These are phyloP conservation scores for Fusarium compactum DNA, from an alignment of 2,329 filamentous ascomycete species.

Conservation along the genomic window DNA sequence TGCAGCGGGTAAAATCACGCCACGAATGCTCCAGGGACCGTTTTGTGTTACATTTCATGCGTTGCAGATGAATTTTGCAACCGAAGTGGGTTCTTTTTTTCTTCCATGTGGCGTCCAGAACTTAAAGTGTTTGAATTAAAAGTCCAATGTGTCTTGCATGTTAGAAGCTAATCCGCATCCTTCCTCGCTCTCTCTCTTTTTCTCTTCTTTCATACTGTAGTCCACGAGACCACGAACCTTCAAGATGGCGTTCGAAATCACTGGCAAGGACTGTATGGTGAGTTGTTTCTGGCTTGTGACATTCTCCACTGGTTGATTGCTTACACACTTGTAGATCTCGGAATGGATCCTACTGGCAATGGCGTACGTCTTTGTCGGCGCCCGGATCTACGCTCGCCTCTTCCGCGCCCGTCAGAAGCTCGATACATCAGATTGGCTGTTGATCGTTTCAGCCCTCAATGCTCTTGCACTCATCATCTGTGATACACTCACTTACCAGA, in stretches of 20 bases:
- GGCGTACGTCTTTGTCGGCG: constrained; percentile 46
- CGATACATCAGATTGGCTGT: constrained; percentile 47
- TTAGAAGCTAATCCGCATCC: background rate
- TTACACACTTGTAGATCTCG: constrained; percentile 44
- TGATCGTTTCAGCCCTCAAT: constrained; percentile 48
- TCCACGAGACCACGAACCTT: background rate
- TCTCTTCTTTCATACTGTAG: background rate
- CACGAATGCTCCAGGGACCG: constrained; percentile 6
- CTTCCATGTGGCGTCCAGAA: background rate
- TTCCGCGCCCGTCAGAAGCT: constrained; percentile 49
- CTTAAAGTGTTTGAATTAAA: background rate
- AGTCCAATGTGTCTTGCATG: background rate
- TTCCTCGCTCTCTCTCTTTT: background rate
- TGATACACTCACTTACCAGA: constrained; percentile 50
- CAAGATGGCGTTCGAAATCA: constrained; percentile 39
- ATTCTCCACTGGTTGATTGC: background rate
- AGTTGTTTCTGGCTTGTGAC: background rate
- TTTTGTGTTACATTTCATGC: constrained; percentile 1
- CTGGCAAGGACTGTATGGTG: constrained; percentile 44
- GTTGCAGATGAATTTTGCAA: constrained; percentile 9
- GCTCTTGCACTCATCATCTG: constrained; percentile 52
- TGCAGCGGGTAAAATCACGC: constrained; percentile 34
- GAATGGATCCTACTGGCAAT: constrained; percentile 51
- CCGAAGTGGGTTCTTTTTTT: constrained; percentile 20
- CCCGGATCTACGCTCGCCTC: constrained; percentile 51